A percentile compares a stretch with the other conserved stretches of the same genome.
Evolutionary conservation across 1,284 basidiomycete species (phyloP).

Genomic region (Sporisorium reilianum): DNA sequence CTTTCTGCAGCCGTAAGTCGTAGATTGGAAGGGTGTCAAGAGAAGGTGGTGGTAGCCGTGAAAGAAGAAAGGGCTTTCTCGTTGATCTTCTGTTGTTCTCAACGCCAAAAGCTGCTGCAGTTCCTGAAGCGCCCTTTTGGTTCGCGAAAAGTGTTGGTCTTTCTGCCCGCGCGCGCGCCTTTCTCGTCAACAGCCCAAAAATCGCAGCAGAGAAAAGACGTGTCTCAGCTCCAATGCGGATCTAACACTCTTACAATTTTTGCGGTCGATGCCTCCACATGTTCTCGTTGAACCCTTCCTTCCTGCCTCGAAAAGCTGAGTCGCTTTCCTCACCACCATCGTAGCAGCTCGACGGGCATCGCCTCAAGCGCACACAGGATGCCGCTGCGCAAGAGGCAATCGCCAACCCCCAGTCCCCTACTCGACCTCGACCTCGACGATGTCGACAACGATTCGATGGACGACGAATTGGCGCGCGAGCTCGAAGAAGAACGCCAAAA

Average conservation of each 20-base stretch:
- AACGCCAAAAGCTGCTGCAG: neutral
- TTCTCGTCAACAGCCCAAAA: slow-evolving; percentile 4
- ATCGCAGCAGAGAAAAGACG: slow-evolving; percentile 10
- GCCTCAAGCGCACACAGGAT: slow-evolving; percentile 3
- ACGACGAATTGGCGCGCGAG: slow-evolving; percentile 31
- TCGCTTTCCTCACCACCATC: slow-evolving; percentile 5
- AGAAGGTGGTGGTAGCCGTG: neutral
- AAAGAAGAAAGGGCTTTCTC: slow-evolving; percentile 11
- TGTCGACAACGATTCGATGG: slow-evolving; percentile 8
- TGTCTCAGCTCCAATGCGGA: slow-evolving; percentile 7
- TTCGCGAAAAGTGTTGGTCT: slow-evolving; percentile 10
- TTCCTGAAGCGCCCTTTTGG: neutral
- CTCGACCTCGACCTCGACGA: neutral
- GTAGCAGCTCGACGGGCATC: neutral
- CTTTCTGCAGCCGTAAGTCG: no score
- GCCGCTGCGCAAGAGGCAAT: slow-evolving; percentile 9
- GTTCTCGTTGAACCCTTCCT: slow-evolving; percentile 11
- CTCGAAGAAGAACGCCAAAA: slow-evolving; percentile 35
- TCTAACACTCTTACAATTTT: slow-evolving; percentile 10
- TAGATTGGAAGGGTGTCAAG: neutral
- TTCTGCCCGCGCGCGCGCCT: slow-evolving; percentile 16
- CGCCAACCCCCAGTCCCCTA: neutral
- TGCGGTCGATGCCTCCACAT: slow-evolving; percentile 31
- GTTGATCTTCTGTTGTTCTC: slow-evolving; percentile 5
- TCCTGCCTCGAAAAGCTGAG: slow-evolving; percentile 16